phyloP scores from a whole-genome alignment of 2,329 filamentous ascomycete species.

The Pestalotiopsis sp. region DNA sequence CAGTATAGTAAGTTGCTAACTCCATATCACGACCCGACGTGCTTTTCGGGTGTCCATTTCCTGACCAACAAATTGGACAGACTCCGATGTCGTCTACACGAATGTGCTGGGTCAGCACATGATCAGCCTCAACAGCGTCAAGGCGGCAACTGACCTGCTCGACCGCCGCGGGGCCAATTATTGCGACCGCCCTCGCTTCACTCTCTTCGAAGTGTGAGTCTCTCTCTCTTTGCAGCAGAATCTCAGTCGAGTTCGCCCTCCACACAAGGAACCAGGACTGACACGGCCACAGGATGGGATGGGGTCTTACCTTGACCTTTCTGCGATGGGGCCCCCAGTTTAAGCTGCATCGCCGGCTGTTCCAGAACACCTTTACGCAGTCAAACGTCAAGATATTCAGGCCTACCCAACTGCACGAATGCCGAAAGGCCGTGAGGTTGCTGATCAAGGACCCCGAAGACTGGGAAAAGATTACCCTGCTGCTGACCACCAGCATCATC shows the following conservation, averaged over 20 bases:
- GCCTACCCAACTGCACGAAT: conserved; percentile 32
- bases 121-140: conserved; percentile 36
- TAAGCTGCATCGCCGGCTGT: conserved; percentile 38
- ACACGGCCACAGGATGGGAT: conserved; percentile 20
- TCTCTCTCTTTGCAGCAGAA: neutral
- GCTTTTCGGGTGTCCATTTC: neutral
- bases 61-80: conserved; percentile 20
- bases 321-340: conserved; percentile 37
- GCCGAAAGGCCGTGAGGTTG: conserved; percentile 26
- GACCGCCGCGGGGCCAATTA: conserved; percentile 40
- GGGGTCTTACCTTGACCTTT: conserved; percentile 25
- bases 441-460: conserved; percentile 19
- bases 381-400: conserved; percentile 31
- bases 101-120: conserved; percentile 36
- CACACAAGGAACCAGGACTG: neutral
- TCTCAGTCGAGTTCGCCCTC: neutral
- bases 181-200: conserved; percentile 38
- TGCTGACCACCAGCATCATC: conserved; percentile 26
- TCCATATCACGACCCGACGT: neutral
- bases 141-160: conserved; percentile 39
- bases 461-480: conserved; percentile 24
- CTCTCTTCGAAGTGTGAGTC: conserved; percentile 28
- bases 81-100: conserved; percentile 31
- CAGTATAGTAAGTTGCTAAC: conserved; percentile 27
- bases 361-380: conserved; percentile 40